Base-by-base conservation (phyloP, 2,329 filamentous ascomycete species). In the Calycina marina region DNA sequence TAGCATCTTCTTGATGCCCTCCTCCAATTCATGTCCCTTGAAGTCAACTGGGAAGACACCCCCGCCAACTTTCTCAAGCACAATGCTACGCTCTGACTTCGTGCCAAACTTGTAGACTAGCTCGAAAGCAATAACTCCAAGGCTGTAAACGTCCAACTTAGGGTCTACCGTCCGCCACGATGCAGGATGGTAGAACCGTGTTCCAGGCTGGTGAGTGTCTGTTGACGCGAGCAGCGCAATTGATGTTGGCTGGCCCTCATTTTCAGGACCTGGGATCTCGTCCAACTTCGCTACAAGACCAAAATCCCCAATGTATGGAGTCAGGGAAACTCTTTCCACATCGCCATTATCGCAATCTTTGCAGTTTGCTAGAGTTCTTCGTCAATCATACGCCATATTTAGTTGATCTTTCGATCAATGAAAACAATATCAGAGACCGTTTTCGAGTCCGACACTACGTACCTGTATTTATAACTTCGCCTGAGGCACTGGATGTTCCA, bases 241-340 rank as follows among this genome's bases (percentile, higher is more conserved):
- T 6, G 12, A 5, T 5, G 13, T 29, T 9, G 25, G 13, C 14
- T 28, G 9, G 25, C 11, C 9, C 8, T 12, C 13, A 4, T 28
- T 9, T 14, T 28, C 13, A 8, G 11, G 8, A 11, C 8, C 11
- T 8, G 2, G 9, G 25, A 14, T 13, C 10, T 28, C 25, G 25
- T 13, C 54, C 46, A 29, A 55, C 38, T 39, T 64, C 6, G 69
- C 67, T 4, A 74, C 72, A 4, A 78, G 62, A 2, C 75, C 75
- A 44, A 80, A 79, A 45, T 80, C 75, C 2, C 74, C 75, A 32
- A 80, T 77, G 4, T 71, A 63, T 8, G 75, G 69, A 24, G 63
- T 65, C 18, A 71, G 54, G 37, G 64, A 66, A 10, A 60, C 44
- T 46, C 43, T 2, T 45, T 44, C 24, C 35, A 47, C 39, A 4